phyloP scores from a whole-genome alignment of 768 basidiomycete species.

The Termitomyces sp. region DNA sequence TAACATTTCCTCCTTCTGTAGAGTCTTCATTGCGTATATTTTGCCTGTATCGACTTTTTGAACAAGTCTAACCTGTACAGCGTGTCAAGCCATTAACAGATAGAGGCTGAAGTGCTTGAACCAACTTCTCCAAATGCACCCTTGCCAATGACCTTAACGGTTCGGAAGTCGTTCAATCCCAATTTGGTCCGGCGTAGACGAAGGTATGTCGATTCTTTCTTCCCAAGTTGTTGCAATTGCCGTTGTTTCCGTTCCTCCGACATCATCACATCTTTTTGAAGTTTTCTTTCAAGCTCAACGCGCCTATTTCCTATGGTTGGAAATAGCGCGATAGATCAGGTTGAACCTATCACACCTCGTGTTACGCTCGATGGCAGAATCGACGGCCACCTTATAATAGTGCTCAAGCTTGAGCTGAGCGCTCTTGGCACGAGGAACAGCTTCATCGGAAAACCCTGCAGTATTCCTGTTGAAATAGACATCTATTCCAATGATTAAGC shows the following conservation, averaged over 20 bases:
- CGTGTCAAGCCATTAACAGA: background rate
- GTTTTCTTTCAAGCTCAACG: slow-evolving; percentile 79
- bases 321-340: background rate
- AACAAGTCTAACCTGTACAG: slow-evolving; percentile 73
- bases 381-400: slow-evolving; percentile 95
- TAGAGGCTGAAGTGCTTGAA: slow-evolving; percentile 1
- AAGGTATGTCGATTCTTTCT: slow-evolving; percentile 86
- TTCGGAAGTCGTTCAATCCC: slow-evolving; percentile 89
- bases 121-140: slow-evolving; percentile 96
- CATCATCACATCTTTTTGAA: slow-evolving; percentile 64
- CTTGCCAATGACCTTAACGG: slow-evolving; percentile 98
- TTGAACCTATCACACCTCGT: slow-evolving; percentile 53
- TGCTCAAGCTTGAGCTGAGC: slow-evolving; percentile 96
- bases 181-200: slow-evolving; percentile 86
- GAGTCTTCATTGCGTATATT: slow-evolving; percentile 98
- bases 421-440: slow-evolving; percentile 78
- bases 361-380: slow-evolving; percentile 92
- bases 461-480: slow-evolving; percentile 90
- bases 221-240: slow-evolving; percentile 78
- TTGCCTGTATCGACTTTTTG: slow-evolving; percentile 97
- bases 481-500: slow-evolving; percentile 42
- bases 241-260: slow-evolving; percentile 85
- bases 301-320: slow-evolving; percentile 50
- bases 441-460: slow-evolving; percentile 73
- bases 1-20: slow-evolving; percentile 98